Conservation (phyloP, 2,329 filamentous ascomycete species). For the Monosporascus sp. region DNA sequence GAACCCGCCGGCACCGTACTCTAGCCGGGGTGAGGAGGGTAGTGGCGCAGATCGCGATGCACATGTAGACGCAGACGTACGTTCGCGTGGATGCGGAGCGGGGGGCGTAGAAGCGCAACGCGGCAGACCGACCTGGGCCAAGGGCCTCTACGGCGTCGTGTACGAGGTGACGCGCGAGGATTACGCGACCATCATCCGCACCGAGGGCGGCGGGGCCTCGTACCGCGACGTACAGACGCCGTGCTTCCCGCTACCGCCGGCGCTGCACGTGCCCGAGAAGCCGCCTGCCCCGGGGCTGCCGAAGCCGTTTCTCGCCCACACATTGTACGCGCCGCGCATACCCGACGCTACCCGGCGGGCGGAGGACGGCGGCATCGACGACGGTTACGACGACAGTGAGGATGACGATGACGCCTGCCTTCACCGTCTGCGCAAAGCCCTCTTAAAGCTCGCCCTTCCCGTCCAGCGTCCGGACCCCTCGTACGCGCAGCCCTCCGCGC, state of each 20-base stretch:
- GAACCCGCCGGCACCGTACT: constrained; percentile 21
- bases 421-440: constrained; percentile 32
- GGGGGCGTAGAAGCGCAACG: not conserved
- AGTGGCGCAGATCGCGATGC: too few species aligned
- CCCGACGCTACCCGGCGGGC: constrained; percentile 27
- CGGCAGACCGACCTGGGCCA: constrained; percentile 63
- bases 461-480: constrained; percentile 51
- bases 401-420: constrained; percentile 32
- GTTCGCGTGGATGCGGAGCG: not conserved
- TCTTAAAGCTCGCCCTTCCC: constrained; percentile 23
- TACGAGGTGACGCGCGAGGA: constrained; percentile 87
- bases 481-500: constrained; percentile 35
- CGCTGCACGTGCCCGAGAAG: constrained; percentile 56
- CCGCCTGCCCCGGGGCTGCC: constrained; percentile 51
- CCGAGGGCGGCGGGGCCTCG: constrained; percentile 80
- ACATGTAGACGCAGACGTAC: too few species aligned
- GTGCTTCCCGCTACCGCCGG: constrained; percentile 64
- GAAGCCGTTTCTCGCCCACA: constrained; percentile 74
- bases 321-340: constrained; percentile 66
- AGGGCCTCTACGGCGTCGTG: constrained; percentile 85
- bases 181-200: constrained; percentile 81
- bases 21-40: too few species aligned
- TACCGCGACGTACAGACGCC: constrained; percentile 81
- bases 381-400: constrained; percentile 10
- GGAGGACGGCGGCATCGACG: constrained; percentile 9